phyloP scores from a whole-genome alignment of 169 alveolate genomes.

The Plasmodium malariae region DNA sequence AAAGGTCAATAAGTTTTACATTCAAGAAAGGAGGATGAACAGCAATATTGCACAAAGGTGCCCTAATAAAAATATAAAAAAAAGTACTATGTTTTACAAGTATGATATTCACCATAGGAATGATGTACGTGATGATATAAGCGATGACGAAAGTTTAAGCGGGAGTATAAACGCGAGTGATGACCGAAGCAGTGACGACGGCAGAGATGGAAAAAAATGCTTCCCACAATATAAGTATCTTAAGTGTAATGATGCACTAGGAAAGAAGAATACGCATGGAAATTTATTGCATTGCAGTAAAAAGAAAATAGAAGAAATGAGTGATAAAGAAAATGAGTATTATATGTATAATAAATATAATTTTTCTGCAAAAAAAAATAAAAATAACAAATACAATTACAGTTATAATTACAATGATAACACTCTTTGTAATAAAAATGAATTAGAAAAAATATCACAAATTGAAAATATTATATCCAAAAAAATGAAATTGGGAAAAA shows the following conservation, averaged over 20 bases:
- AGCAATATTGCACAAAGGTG: too few species aligned
- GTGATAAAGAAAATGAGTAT: constrained; percentile 10
- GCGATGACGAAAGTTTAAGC: too few species aligned
- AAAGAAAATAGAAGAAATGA: not conserved
- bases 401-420: not conserved
- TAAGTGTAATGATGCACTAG: not conserved
- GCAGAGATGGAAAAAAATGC: constrained; percentile 2
- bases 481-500: constrained; percentile 33
- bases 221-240: not conserved
- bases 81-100: too few species aligned
- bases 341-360: constrained; percentile 11
- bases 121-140: too few species aligned
- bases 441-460: constrained; percentile 44
- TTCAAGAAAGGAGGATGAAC: not conserved
- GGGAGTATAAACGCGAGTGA: too few species aligned
- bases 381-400: not conserved
- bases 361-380: not conserved
- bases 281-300: not conserved
- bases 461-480: constrained; percentile 55
- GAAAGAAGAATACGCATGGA: not conserved
- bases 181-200: too few species aligned
- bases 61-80: too few species aligned
- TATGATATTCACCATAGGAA: too few species aligned
- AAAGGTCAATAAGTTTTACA: not conserved
- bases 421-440: constrained; percentile 18